Percentiles rank a stretch among this genome's conserved stretches.
Conservation (phyloP, 2,329 filamentous ascomycete genomes). For the Passalora sequoiae region DNA sequence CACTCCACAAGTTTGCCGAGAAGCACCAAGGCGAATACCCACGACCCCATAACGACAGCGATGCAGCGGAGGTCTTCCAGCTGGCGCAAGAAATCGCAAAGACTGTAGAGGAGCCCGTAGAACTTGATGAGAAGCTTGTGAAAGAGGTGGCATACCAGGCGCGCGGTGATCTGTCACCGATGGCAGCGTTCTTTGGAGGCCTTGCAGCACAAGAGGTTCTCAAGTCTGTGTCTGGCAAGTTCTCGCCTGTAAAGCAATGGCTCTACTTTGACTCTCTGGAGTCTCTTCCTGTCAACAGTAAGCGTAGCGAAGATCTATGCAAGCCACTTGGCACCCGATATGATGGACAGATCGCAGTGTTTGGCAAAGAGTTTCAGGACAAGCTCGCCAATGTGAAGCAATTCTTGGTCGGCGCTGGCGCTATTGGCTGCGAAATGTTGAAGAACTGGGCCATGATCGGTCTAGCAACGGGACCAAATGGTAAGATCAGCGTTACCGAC, state of each 20-base stretch:
- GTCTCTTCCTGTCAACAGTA: slow-evolving; percentile 70
- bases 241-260: slow-evolving; percentile 91
- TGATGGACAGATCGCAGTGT: slow-evolving; percentile 94
- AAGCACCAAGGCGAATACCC: slow-evolving; percentile 67
- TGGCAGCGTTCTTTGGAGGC: slow-evolving; percentile 93
- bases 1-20: slow-evolving; percentile 79
- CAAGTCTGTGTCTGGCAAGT: slow-evolving; percentile 96
- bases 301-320: slow-evolving; percentile 80
- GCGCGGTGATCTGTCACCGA: slow-evolving; percentile 79
- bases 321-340: slow-evolving; percentile 80
- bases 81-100: slow-evolving; percentile 69
- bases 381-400: slow-evolving; percentile 86
- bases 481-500: slow-evolving; percentile 88
- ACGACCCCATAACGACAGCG: slow-evolving; percentile 74
- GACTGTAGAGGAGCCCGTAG: slow-evolving; percentile 62
- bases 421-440: slow-evolving; percentile 97
- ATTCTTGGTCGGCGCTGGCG: slow-evolving; percentile 92
- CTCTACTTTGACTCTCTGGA: slow-evolving; percentile 98
- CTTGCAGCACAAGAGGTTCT: slow-evolving; percentile 90
- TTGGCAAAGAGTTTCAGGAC: slow-evolving; percentile 87
- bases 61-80: slow-evolving; percentile 72
- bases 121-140: slow-evolving; percentile 87
- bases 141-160: slow-evolving; percentile 94
- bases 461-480: slow-evolving; percentile 78
- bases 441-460: slow-evolving; percentile 99